phyloP scores from a whole-genome alignment of 1,284 basidiomycete genomes.

The Apiotrichum mycotoxinovorans region DNA sequence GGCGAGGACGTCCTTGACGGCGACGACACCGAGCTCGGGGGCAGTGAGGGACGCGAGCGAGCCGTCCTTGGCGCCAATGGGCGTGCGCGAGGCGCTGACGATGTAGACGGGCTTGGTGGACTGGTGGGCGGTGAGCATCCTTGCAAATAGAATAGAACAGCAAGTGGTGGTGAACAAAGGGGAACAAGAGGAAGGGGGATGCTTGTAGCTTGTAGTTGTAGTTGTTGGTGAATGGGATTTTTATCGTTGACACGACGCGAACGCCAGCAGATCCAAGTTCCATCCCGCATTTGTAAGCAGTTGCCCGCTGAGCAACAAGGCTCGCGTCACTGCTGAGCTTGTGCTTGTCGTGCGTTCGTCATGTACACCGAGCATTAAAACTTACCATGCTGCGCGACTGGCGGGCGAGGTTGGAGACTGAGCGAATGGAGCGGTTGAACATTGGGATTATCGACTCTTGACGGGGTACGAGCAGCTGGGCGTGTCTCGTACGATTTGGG shows the following conservation, averaged over 20 bases:
- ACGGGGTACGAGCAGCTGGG: not conserved
- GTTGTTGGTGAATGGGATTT: no score
- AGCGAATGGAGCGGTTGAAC: slow-evolving; percentile 20
- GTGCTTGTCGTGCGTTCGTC: no score
- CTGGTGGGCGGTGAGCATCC: slow-evolving; percentile 13
- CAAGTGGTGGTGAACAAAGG: no score
- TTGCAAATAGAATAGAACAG: no score
- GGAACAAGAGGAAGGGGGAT: no score
- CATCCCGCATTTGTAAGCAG: no score
- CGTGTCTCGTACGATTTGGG: slow-evolving; percentile 16
- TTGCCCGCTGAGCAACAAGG: no score
- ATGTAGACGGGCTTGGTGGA: slow-evolving; percentile 79
- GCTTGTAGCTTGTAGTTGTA: no score
- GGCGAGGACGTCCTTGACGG: slow-evolving; percentile 84
- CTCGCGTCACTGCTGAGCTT: no score
- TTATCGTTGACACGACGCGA: no score
- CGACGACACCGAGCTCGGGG: slow-evolving; percentile 81
- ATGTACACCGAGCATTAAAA: no score
- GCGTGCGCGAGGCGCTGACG: slow-evolving; percentile 89
- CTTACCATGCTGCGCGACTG: slow-evolving; percentile 21
- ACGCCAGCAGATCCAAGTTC: no score
- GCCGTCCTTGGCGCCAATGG: slow-evolving; percentile 91
- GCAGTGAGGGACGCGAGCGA: slow-evolving; percentile 82
- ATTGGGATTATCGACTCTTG: slow-evolving; percentile 4
- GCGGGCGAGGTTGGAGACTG: slow-evolving; percentile 17